phyloP scores from a whole-genome alignment of 345 rosid species.

The Bruguiera sexangula region DNA sequence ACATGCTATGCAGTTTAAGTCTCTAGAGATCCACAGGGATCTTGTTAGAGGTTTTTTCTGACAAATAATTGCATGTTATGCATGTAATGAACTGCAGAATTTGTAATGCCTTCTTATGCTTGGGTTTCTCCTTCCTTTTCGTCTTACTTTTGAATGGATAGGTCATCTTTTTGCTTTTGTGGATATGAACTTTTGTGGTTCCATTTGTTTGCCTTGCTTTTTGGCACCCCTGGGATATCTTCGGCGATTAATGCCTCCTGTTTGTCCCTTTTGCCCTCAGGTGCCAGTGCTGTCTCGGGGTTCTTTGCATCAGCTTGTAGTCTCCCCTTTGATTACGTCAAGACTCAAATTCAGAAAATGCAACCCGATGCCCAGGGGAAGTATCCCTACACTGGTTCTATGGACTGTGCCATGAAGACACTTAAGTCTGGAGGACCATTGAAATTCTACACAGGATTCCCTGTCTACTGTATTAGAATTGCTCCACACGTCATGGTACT shows the following conservation, averaged over 20 bases:
- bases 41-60: no score
- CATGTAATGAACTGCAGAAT: no score
- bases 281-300: slow-evolving; percentile 88
- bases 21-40: no score
- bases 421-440: slow-evolving; percentile 84
- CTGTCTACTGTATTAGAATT: slow-evolving; percentile 87
- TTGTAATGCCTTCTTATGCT: no score
- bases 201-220: not conserved
- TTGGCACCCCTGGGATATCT: not conserved
- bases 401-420: slow-evolving; percentile 81
- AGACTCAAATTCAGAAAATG: slow-evolving; percentile 99
- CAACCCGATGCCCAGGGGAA: slow-evolving; percentile 94
- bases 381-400: slow-evolving; percentile 84
- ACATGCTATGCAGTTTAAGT: no score
- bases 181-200: not conserved
- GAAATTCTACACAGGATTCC: slow-evolving; percentile 96
- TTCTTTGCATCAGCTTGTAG: slow-evolving; percentile 95
- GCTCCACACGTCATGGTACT: slow-evolving; percentile 99
- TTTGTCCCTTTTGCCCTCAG: slow-evolving; percentile 35
- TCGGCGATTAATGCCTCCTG: not conserved
- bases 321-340: slow-evolving; percentile 92
- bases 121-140: no score
- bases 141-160: no score
- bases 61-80: no score
- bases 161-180: no score